phyloP scores from a whole-genome alignment of 2,329 filamentous ascomycete genomes.

The Zymoseptoria ardabiliae region DNA sequence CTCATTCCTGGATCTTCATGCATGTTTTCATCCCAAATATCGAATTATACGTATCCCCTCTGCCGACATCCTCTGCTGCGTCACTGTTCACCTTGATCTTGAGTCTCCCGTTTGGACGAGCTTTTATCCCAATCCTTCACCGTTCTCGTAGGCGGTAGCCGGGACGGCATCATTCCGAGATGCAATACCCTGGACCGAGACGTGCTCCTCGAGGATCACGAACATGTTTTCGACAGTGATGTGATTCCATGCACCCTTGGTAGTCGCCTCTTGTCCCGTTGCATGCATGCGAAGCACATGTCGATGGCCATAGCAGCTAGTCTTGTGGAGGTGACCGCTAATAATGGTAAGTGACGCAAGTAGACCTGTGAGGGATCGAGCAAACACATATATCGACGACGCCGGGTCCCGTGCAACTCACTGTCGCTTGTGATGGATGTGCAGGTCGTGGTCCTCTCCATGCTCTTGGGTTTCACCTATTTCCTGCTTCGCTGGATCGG shows the following conservation, averaged over 20 bases:
- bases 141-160: too few relatives aligned
- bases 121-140: constrained; percentile 19
- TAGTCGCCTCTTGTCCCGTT: constrained; percentile 14
- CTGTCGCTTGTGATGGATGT: neutral
- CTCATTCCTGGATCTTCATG: too few relatives aligned
- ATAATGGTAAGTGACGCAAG: neutral
- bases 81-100: too few relatives aligned
- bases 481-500: too few relatives aligned
- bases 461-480: too few relatives aligned
- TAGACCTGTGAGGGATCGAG: constrained; percentile 11
- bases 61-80: too few relatives aligned
- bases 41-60: too few relatives aligned
- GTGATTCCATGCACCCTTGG: constrained; percentile 1
- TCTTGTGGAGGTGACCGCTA: constrained; percentile 6
- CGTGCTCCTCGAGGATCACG: constrained; percentile 6
- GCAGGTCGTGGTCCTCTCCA: neutral
- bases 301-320: constrained; percentile 19
- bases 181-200: constrained; percentile 11
- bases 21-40: too few relatives aligned
- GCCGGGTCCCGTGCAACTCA: neutral
- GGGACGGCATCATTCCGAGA: constrained; percentile 32
- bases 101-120: too few relatives aligned
- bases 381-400: neutral
- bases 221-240: neutral
- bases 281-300: constrained; percentile 24